phyloP scores from a whole-genome alignment of 305 asterid species.

The Euphrasia arctica region DNA sequence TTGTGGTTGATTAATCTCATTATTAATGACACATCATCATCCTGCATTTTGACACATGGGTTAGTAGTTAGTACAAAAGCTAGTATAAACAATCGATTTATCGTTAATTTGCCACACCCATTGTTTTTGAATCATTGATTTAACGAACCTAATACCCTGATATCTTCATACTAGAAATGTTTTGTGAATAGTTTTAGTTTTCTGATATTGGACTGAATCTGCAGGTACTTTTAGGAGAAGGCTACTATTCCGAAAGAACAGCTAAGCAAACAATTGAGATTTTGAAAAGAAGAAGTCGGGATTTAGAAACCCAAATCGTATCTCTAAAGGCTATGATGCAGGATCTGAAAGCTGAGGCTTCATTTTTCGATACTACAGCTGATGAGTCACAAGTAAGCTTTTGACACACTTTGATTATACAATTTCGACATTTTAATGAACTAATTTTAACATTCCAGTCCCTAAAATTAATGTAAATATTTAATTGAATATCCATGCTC shows the following conservation, averaged over 20 bases:
- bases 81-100: background rate
- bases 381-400: slow-evolving; percentile 63
- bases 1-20: background rate
- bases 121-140: slow-evolving; percentile 17
- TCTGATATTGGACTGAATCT: slow-evolving; percentile 24
- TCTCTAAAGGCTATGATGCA: slow-evolving; percentile 63
- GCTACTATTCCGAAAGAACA: slow-evolving; percentile 80
- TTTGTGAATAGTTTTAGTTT: slow-evolving; percentile 19
- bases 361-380: slow-evolving; percentile 73
- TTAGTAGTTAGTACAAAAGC: background rate
- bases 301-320: slow-evolving; percentile 60
- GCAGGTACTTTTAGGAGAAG: slow-evolving; percentile 88
- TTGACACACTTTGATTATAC: slow-evolving; percentile 1
- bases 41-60: background rate
- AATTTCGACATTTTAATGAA: background rate
- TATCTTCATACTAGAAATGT: slow-evolving; percentile 4
- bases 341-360: slow-evolving; percentile 76
- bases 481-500: background rate
- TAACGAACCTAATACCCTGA: background rate
- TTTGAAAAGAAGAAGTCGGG: slow-evolving; percentile 71
- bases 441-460: background rate
- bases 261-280: slow-evolving; percentile 82
- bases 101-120: background rate
- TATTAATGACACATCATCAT: background rate
- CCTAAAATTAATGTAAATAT: background rate